Base-by-base conservation (phyloP, 2,329 filamentous ascomycete species). In the Cadophora malorum region DNA sequence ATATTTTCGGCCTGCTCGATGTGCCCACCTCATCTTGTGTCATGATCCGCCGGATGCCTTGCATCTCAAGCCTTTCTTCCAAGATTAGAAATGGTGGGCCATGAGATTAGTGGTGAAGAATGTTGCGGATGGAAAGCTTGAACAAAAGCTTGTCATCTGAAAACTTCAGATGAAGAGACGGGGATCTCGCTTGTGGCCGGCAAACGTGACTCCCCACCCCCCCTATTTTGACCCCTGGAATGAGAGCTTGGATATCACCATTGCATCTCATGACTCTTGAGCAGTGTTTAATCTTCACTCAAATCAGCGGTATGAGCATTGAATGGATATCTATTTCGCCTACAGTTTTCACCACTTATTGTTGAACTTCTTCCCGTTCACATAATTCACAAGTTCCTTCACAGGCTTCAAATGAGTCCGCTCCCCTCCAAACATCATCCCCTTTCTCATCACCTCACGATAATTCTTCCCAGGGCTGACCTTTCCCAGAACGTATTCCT, bases 391-490 rank as follows among this genome's bases (percentile, higher is more conserved):
- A 80, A 87, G 74, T 70, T 85, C 81, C 61, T 76, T 83, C 23
- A 87, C 84, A 0, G 83, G 80, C 3, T 78, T 70, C 31, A 88
- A 75, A 60, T 81, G 73, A 41, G 81, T 80, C 2, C 74, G 76
- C 10, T 78, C 80, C 21, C 72, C 80, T 6, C 85, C 85, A 77
- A 88, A 88, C 3, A 77, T 10, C 76, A 85, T 82, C 3, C 83
- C 84, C 71, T 83, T 84, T 56, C 76, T 80, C 81, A 88, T 82
- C 6, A 87, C 82, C 63, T 78, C 76, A 31, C 86, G 79, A 73
- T 86, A 88, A 71, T 88, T 88, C 73, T 79, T 78, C 1, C 86
- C 85, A 0, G 85, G 85, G 25, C 78, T 81, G 12, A 88, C 79
- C 71, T 87, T 87, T 3, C 86, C 86, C 4, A 88, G 79, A 1